These are phyloP conservation scores for Cutaneotrichosporon arboriforme DNA, from an alignment of 1,284 basidiomycete genomes.

Conservation along the genomic window DNA sequence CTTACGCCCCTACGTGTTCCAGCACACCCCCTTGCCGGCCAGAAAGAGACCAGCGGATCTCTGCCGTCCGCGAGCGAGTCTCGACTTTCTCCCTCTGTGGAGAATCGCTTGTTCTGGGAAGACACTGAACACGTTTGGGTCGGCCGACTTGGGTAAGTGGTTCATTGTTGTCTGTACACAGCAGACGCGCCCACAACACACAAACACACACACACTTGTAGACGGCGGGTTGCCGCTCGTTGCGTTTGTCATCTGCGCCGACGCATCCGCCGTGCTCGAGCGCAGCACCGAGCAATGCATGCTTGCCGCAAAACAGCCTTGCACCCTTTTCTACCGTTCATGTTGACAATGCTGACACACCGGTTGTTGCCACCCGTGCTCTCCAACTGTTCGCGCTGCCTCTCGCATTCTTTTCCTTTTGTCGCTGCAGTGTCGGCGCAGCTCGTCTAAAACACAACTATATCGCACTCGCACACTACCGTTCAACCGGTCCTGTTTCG, in stretches of 20 bases:
- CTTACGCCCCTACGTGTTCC: background rate
- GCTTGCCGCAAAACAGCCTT: no score
- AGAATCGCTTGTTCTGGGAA: background rate
- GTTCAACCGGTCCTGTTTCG: conserved; percentile 2
- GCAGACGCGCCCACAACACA: no score
- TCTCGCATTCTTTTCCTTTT: background rate
- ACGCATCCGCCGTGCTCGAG: no score
- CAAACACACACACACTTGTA: no score
- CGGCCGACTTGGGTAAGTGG: conserved; percentile 4
- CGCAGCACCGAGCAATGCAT: no score
- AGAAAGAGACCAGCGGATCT: background rate
- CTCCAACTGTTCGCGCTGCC: background rate
- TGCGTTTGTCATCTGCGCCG: no score
- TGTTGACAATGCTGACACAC: background rate
- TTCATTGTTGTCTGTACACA: background rate
- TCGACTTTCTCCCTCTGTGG: background rate
- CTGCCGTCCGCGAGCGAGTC: background rate
- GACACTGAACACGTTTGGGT: conserved; percentile 1
- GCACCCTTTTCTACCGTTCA: background rate
- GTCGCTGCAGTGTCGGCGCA: background rate
- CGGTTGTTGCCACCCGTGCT: conserved; percentile 5
- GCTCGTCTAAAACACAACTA: background rate
- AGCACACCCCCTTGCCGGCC: background rate
- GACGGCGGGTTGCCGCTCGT: no score
- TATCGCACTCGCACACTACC: background rate